Evolutionary conservation across 441 rosid genomes (phyloP), one percentile per base, ranked within the genome.

Genomic region (Pelargonium exstipulatum): DNA sequence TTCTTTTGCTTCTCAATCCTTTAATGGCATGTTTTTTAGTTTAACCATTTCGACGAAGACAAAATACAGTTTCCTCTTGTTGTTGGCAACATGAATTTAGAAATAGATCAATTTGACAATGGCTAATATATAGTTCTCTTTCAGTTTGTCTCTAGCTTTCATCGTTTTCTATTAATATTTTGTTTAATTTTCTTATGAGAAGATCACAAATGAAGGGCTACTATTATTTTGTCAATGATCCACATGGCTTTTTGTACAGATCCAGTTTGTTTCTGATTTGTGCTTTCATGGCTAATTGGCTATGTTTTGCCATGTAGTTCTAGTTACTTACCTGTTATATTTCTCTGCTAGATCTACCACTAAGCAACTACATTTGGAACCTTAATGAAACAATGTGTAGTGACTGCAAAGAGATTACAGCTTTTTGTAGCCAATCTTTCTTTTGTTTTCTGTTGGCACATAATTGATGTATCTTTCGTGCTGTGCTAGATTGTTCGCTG

Each of bases 401-500:
- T 51, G 2, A 9, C 5, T n/a, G 29, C 9, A 5, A 2, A 18
- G 24, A 14, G 9, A 51, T 51, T 3, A 13, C 14, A n/a, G 12
- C n/a, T 6, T 49, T 49, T 17, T 16, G 61, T 17, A 8, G 9
- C 9, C 24, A 6, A 20, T 18, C 20, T 57, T 57, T 57, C 29
- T 43, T 43, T 43, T 43, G 12, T 68, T 32, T 0, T 46, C 9
- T 49, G 20, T 62, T 60, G 35, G 17, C 20, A 2, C 7, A 5
- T 67, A 8, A 69, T 64, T 65, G 18, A 57, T 46, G 0, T 9
- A 22, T 64, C 22, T 74, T 2, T 0, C 24, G 12, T 29, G 48
- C 9, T 72, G 4, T 77, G 48, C 68, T 35, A 95, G 99, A 76
- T 81, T 95, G 70, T 95, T 95, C 79, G 95, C 96, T 0, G 97